Evolutionary conservation across 2,329 filamentous ascomycete species (phyloP), one percentile per base, ranked within the genome.

Genomic region (Alternaria ventricosa): DNA sequence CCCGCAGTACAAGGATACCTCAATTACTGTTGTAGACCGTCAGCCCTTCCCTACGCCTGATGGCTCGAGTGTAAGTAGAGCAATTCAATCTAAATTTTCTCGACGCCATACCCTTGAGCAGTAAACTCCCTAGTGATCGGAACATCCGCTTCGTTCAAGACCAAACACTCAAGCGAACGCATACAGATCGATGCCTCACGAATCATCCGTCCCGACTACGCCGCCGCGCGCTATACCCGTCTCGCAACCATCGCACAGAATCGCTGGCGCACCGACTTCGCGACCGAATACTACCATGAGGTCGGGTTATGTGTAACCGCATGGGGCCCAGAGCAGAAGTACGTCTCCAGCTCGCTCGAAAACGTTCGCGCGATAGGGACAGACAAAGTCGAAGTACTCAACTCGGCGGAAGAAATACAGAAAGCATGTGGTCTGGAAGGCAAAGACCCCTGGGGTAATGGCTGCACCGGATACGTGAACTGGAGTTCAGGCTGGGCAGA

Each of bases 401-500:
- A 78, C 6, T 77, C 75, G 12, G 67, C 72, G 7, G 77, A 72
- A 15, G 81, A 81, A n/a, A 81, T 84, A 49, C 71, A 69, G 33
- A 69, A 73, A 54, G 75, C 79, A 6, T 81, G 81, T 33, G 80
- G 82, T 2, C 78, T 82, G 27, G 80, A 82, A 15, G 85, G 84
- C 28, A 72, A 56, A 12, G 70, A 69, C n/a, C 69, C 69, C 11
- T 71, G 68, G 64, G 74, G 68, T 12, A 71, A 70, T 45, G 92
- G 88, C 13, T 85, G 84, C 66, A 89, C 84, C 67, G 92, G 90
- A 22, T 96, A 94, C 79, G 80, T 92, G 57, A 96, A 97, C 78
- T 84, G 85, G 57, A 84, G 85, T 27, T 91, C 89, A 43, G 93
- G 93, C 6, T 97, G 93, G 93, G 92, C 91, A 3, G 87, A 97